Evolutionary conservation across 495 filamentous ascomycete genomes (phyloP).

Genomic region (Penicillium crystallinum): DNA sequence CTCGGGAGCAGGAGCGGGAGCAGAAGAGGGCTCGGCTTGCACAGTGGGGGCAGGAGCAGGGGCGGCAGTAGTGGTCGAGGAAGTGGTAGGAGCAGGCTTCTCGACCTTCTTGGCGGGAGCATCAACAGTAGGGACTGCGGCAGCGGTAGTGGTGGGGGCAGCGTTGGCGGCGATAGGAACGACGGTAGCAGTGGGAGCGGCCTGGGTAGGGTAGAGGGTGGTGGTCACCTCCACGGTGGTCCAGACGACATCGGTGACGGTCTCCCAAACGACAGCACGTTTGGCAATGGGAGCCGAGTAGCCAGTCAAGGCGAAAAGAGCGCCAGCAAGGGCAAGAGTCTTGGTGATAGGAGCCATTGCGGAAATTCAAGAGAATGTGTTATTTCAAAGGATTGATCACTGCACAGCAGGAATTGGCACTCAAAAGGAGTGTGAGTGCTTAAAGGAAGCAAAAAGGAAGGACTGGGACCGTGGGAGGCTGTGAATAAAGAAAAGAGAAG

Average conservation of each 20-base stretch:
- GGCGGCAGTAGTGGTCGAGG: constrained; percentile 4
- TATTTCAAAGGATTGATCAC: constrained; percentile 21
- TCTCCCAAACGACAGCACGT: constrained; percentile 34
- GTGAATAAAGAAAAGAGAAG: too few relatives aligned
- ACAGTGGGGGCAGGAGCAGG: background rate
- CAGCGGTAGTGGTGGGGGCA: constrained; percentile 10
- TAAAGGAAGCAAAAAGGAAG: constrained; percentile 22
- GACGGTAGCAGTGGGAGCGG: constrained; percentile 12
- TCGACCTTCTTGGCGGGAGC: constrained; percentile 4
- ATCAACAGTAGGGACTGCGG: constrained; percentile 10
- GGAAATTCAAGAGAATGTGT: constrained; percentile 9
- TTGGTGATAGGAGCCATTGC: constrained; percentile 42
- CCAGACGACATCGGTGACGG: constrained; percentile 34
- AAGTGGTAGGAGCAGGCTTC: constrained; percentile 8
- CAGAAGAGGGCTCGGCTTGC: background rate
- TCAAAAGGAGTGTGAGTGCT: constrained; percentile 26
- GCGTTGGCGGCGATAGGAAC: constrained; percentile 12
- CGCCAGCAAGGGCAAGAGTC: constrained; percentile 38
- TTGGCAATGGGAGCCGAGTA: constrained; percentile 36
- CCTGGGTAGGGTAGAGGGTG: constrained; percentile 30
- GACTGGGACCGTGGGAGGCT: too few relatives aligned
- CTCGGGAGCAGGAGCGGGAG: constrained; percentile 6
- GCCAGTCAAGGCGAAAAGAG: constrained; percentile 34
- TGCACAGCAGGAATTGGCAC: constrained; percentile 37
- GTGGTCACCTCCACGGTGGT: constrained; percentile 42